Evolutionary conservation across 805 yeast genomes (phyloP).

Genomic region (Starmerella gropengiesseri): DNA sequence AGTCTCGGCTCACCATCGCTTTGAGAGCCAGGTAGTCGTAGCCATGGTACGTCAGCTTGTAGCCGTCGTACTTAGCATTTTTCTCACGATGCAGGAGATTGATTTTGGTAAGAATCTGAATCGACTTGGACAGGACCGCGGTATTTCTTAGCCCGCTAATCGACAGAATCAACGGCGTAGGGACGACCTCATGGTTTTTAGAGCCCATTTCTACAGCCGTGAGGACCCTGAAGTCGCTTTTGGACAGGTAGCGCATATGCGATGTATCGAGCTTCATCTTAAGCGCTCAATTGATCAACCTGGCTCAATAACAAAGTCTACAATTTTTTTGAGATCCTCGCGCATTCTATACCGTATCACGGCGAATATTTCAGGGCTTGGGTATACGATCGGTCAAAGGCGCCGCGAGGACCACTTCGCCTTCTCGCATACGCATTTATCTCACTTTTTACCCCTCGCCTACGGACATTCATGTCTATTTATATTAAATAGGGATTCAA

Average conservation of each 20-base stretch:
- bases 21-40: constrained; percentile 86
- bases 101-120: constrained; percentile 78
- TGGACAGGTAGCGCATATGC: constrained; percentile 84
- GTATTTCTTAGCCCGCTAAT: constrained; percentile 66
- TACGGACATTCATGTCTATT: background rate
- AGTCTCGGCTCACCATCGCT: constrained; percentile 63
- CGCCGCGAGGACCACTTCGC: too few species aligned
- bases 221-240: constrained; percentile 81
- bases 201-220: constrained; percentile 81
- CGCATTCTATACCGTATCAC: too few species aligned
- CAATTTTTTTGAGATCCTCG: too few species aligned
- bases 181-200: constrained; percentile 87
- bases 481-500: background rate
- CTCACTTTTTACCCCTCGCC: too few species aligned
- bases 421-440: too few species aligned
- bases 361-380: too few species aligned
- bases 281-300: background rate
- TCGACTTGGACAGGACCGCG: constrained; percentile 65
- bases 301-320: too few species aligned
- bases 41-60: constrained; percentile 76
- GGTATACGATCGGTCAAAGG: too few species aligned
- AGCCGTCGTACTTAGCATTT: constrained; percentile 94
- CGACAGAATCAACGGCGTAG: constrained; percentile 71
- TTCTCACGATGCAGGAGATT: constrained; percentile 66
- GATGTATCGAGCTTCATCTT: constrained; percentile 83